These are phyloP conservation scores for Pichia sporocuriosa DNA, from an alignment of 805 yeast species.

Conservation along the genomic window DNA sequence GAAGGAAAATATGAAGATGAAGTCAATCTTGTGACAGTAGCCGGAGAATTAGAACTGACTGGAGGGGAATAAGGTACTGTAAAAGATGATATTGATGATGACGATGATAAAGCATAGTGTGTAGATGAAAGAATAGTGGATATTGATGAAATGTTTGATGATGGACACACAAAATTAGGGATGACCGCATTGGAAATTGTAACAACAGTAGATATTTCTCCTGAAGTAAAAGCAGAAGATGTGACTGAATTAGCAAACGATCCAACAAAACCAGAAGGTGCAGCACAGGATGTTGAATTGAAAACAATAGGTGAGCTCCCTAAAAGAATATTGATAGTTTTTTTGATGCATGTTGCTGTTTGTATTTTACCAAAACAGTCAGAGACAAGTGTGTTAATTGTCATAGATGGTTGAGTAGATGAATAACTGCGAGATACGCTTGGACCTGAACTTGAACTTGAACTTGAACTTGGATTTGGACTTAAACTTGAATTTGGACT, in stretches of 20 bases:
- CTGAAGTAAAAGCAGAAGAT: slow-evolving; percentile 1
- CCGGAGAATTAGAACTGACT: too few species aligned
- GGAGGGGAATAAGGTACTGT: too few species aligned
- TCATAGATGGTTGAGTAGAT: too few species aligned
- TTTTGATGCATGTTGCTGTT: slow-evolving; percentile 1
- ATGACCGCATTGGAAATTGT: not conserved
- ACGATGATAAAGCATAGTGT: too few species aligned
- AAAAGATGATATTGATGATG: too few species aligned
- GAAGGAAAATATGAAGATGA: too few species aligned
- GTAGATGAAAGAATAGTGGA: too few species aligned
- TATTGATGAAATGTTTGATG: not conserved
- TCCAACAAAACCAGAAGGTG: slow-evolving; percentile 5
- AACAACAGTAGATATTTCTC: not conserved
- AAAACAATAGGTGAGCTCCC: not conserved
- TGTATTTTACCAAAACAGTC: not conserved
- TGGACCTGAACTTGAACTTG: too few species aligned
- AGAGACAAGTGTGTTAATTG: not conserved
- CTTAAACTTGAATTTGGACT: too few species aligned
- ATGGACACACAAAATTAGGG: slow-evolving; percentile 4
- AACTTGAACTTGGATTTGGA: too few species aligned
- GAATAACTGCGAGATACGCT: too few species aligned
- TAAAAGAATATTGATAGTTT: not conserved
- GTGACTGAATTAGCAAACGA: slow-evolving; percentile 6
- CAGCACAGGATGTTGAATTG: slow-evolving; percentile 10
- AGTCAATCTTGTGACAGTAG: too few species aligned